phyloP scores from a whole-genome alignment of 2,329 filamentous ascomycete genomes.

The Aschersonia sp. region DNA sequence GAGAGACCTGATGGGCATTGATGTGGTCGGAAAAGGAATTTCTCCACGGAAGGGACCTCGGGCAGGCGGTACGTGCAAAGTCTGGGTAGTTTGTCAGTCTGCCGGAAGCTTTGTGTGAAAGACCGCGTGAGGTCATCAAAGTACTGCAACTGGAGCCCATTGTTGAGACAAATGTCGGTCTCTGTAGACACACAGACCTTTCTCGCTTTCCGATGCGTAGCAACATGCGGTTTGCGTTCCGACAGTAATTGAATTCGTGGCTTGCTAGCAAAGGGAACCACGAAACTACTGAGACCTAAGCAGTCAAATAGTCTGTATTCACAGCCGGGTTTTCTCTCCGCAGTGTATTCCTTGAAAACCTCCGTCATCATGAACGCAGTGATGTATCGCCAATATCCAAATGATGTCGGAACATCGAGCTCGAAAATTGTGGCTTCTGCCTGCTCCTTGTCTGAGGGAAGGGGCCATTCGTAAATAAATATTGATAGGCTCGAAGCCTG shows the following conservation, averaged over 20 bases:
- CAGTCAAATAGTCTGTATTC: constrained; percentile 5
- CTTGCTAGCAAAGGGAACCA: accelerated
- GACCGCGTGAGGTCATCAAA: constrained; percentile 1
- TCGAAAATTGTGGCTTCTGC: constrained; percentile 39
- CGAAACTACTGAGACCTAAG: constrained; percentile 1
- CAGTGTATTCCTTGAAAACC: constrained; percentile 16
- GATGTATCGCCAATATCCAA: constrained; percentile 32
- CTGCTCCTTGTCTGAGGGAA: constrained; percentile 19
- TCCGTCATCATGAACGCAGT: constrained; percentile 25
- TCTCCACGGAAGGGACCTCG: constrained; percentile 2
- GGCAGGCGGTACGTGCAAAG: constrained; percentile 8
- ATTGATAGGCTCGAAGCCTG: constrained; percentile 28
- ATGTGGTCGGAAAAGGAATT: constrained; percentile 6
- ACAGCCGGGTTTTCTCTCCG: neutral
- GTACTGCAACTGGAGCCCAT: constrained; percentile 10
- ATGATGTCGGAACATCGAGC: constrained; percentile 24
- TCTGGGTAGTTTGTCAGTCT: neutral
- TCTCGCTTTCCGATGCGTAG: constrained; percentile 4
- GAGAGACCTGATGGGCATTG: constrained; percentile 2
- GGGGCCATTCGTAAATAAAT: constrained; percentile 39
- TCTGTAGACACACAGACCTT: neutral
- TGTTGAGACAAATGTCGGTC: constrained; percentile 10
- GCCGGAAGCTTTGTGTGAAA: neutral
- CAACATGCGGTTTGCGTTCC: constrained; percentile 6
- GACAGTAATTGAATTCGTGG: constrained; percentile 9